phyloP scores from a whole-genome alignment of 2,329 filamentous ascomycete species.

The Colletotrichum spinosum region DNA sequence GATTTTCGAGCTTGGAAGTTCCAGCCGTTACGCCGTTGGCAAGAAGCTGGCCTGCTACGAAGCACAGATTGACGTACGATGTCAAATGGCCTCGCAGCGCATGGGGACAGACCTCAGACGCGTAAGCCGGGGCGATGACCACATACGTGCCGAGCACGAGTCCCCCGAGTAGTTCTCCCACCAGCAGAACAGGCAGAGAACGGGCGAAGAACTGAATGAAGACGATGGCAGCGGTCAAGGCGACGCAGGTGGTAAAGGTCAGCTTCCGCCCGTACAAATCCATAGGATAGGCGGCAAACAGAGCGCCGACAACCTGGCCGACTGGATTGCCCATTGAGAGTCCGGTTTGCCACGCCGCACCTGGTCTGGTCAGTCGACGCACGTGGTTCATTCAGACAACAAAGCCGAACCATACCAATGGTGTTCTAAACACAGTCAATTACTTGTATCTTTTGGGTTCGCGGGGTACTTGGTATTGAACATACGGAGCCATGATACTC shows the following conservation, averaged over 20 bases:
- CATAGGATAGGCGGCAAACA: conserved; percentile 60
- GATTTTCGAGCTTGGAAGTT: conserved; percentile 50
- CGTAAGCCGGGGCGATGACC: conserved; percentile 69
- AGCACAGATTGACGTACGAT: conserved; percentile 71
- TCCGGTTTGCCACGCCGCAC: conserved; percentile 59
- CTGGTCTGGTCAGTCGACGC: conserved; percentile 24
- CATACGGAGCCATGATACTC: conserved; percentile 53
- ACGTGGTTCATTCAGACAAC: too few relatives aligned
- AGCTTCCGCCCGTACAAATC: conserved; percentile 57
- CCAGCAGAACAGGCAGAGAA: conserved; percentile 65
- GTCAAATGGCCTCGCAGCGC: conserved; percentile 68
- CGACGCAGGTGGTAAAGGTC: conserved; percentile 58
- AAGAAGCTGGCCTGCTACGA: conserved; percentile 71
- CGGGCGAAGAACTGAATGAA: conserved; percentile 74
- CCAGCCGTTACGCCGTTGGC: conserved; percentile 60
- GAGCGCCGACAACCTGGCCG: conserved; percentile 67
- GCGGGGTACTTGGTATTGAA: background rate
- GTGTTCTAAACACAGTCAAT: conserved; percentile 43
- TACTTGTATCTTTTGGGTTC: too few relatives aligned
- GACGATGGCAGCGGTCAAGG: conserved; percentile 62
- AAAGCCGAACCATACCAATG: conserved; percentile 41
- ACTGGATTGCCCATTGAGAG: conserved; percentile 66
- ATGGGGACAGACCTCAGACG: conserved; percentile 70
- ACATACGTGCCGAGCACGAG: conserved; percentile 72
- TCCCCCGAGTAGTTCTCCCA: conserved; percentile 70